A percentile compares a stretch with the other conserved stretches of the same genome.
Conservation (phyloP, 2,329 filamentous ascomycete species). For the Aspergillus sp. region DNA sequence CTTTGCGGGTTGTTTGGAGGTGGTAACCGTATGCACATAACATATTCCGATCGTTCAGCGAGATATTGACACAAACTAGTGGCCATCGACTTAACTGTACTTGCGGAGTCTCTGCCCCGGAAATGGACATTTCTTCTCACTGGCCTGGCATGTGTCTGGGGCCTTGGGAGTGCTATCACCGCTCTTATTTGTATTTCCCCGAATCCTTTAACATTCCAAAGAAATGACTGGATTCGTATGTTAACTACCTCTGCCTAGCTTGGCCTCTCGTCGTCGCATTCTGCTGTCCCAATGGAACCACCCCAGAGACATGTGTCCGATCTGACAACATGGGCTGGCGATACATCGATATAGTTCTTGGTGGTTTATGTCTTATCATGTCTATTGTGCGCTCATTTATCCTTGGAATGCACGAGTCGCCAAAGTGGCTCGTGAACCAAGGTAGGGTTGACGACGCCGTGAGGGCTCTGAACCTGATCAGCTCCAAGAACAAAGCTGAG, state of each 20-base stretch:
- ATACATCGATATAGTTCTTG: conserved; percentile 56
- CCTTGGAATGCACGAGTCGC: conserved; percentile 56
- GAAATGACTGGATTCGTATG: too few species aligned
- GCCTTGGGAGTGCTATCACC: conserved; percentile 33
- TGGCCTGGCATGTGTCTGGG: conserved; percentile 23
- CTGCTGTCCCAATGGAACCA: conserved; percentile 25
- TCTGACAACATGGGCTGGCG: conserved; percentile 38
- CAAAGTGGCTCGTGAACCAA: conserved; percentile 57
- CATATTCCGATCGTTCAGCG: too few species aligned
- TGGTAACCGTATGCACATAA: conserved; percentile 21
- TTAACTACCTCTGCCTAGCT: conserved; percentile 10
- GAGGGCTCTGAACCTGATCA: conserved; percentile 28
- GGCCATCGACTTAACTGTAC: conserved; percentile 14
- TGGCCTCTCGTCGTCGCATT: conserved; percentile 32
- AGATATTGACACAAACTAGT: conserved; percentile 10
- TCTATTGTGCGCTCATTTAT: conserved; percentile 54
- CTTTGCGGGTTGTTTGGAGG: conserved; percentile 2
- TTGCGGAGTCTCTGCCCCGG: neutral
- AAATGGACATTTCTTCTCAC: neutral
- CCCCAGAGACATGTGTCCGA: conserved; percentile 22
- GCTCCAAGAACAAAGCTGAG: neutral
- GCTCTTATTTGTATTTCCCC: neutral
- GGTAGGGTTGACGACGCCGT: conserved; percentile 55
- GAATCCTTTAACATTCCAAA: too few species aligned
- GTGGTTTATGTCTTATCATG: conserved; percentile 56